These are phyloP conservation scores for Neopestalotiopsis rosae DNA, from an alignment of 2,329 filamentous ascomycete species.

Conservation along the genomic window DNA sequence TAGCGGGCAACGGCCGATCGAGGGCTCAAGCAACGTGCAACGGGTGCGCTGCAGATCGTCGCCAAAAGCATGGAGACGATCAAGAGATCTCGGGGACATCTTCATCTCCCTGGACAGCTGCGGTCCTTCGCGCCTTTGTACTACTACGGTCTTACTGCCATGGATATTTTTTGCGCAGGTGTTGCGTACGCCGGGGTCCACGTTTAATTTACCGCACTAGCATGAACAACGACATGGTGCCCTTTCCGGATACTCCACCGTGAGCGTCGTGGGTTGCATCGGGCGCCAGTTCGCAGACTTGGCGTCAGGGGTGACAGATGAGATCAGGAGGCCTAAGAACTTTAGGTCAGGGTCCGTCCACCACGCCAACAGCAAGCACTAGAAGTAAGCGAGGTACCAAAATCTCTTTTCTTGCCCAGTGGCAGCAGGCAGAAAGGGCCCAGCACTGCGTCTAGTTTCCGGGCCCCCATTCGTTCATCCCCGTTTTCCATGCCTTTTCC, in stretches of 20 bases:
- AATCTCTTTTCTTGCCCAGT: background rate
- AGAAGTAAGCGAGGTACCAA: background rate
- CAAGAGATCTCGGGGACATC: background rate
- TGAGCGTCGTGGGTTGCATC: background rate
- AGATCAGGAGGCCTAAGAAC: constrained; percentile 2
- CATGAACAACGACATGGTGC: constrained; percentile 1
- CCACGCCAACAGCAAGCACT: background rate
- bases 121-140: background rate
- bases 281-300: constrained; percentile 1
- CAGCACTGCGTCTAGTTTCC: background rate
- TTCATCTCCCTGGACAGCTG: background rate
- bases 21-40: background rate
- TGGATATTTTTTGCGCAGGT: background rate
- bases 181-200: background rate
- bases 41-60: background rate
- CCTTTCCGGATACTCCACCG: background rate
- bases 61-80: background rate
- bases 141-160: background rate
- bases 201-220: constrained; percentile 3
- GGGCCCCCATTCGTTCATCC: background rate
- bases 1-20: background rate
- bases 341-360: constrained; percentile 1
- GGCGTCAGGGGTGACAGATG: background rate
- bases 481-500: background rate
- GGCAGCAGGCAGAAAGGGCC: background rate